Percentiles rank a stretch among this genome's conserved stretches.
Conservation (phyloP, 768 basidiomycete species). For the Dentipellis sp. region DNA sequence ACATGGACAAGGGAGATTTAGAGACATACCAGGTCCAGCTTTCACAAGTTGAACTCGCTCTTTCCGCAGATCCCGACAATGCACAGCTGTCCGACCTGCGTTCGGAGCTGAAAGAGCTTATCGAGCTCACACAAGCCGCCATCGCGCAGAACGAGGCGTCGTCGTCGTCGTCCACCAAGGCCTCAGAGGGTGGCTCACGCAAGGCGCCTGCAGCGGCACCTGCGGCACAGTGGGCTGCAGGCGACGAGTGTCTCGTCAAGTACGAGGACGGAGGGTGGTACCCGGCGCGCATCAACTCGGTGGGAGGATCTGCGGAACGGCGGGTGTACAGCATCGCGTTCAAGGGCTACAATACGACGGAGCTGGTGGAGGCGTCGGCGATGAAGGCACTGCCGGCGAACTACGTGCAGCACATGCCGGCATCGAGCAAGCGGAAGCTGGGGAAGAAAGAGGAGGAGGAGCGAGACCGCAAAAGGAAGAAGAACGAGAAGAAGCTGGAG, state of each 20-base stretch:
- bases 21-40: slow-evolving; percentile 88
- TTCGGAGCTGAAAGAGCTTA: slow-evolving; percentile 75
- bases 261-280: slow-evolving; percentile 87
- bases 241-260: slow-evolving; percentile 80
- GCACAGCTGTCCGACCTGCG: slow-evolving; percentile 62
- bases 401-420: slow-evolving; percentile 26
- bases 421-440: slow-evolving; percentile 68
- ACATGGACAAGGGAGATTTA: slow-evolving; percentile 61
- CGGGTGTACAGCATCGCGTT: slow-evolving; percentile 85
- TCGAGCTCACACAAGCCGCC: slow-evolving; percentile 66
- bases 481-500: slow-evolving; percentile 91
- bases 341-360: slow-evolving; percentile 87
- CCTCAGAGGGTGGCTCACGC: slow-evolving; percentile 36
- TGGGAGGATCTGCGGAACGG: slow-evolving; percentile 76
- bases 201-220: slow-evolving; percentile 43
- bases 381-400: slow-evolving; percentile 62
- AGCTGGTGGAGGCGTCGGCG: slow-evolving; percentile 65
- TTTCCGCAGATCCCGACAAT: slow-evolving; percentile 68
- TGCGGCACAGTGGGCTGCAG: slow-evolving; percentile 58
- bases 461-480: slow-evolving; percentile 84
- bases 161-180: slow-evolving; percentile 40
- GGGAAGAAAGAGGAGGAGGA: slow-evolving; percentile 79
- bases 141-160: slow-evolving; percentile 59
- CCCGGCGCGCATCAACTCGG: slow-evolving; percentile 78
- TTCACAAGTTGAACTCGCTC: slow-evolving; percentile 78